phyloP scores from a whole-genome alignment of 352 stramenopile species.

The Chrysophaeum taylorii region DNA sequence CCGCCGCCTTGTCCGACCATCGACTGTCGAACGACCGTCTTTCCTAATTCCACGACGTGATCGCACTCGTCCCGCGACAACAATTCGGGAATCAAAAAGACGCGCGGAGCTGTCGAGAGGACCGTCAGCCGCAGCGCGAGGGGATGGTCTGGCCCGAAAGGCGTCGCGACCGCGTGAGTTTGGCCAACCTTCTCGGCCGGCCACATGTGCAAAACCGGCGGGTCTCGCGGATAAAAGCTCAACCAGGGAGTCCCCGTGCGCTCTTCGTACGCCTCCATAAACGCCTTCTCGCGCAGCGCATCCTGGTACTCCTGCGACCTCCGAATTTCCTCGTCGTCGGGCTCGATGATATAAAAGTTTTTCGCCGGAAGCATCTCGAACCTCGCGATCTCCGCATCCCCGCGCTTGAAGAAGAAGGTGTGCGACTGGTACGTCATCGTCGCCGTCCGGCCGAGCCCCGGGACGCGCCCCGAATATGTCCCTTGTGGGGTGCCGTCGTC shows the following conservation, averaged over 20 bases:
- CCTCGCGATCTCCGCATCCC: neutral
- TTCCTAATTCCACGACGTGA: conserved; percentile 47
- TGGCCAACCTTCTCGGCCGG: conserved; percentile 25
- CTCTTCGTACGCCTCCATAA: conserved; percentile 15
- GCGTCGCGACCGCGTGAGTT: conserved; percentile 17
- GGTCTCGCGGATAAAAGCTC: conserved; percentile 16
- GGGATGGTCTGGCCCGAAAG: neutral
- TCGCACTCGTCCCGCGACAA: conserved; percentile 45
- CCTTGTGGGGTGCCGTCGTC: conserved; percentile 22
- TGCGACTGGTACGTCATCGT: conserved; percentile 25
- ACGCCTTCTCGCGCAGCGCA: conserved; percentile 9
- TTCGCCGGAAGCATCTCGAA: conserved; percentile 9
- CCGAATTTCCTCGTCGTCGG: conserved; percentile 13
- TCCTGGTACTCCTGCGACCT: conserved; percentile 17
- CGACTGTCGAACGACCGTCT: conserved; percentile 35
- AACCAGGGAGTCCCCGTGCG: conserved; percentile 18
- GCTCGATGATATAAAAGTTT: conserved; percentile 20
- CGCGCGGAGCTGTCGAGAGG: conserved; percentile 37
- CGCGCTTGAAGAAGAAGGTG: conserved; percentile 22
- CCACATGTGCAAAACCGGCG: conserved; percentile 22
- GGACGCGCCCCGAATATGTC: conserved; percentile 18
- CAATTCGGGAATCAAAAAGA: conserved; percentile 55
- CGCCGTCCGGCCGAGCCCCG: neutral
- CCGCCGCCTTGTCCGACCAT: conserved; percentile 32
- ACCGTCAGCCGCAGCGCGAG: conserved; percentile 39